Evolutionary conservation across 78 protist genomes (phyloP), one percentile per base, ranked within the genome.

Genomic region (Dictyostelium purpureum): DNA sequence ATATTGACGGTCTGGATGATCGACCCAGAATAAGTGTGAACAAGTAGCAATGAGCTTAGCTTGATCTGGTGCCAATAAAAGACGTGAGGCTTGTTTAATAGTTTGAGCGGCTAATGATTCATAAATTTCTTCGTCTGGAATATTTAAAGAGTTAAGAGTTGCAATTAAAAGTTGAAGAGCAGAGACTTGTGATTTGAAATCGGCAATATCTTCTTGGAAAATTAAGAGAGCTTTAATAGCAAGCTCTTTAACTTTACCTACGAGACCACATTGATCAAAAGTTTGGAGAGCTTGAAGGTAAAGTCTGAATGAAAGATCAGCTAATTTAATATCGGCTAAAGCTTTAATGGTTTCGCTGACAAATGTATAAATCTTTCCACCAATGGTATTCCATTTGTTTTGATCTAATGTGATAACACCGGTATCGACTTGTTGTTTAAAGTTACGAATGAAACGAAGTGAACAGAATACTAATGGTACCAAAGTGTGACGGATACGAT

Each of bases 121-220:
- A 93, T 93, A 97, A 89, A 73, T 74, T 49, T 98, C 99, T 9
- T 82, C 94, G 42, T 33, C 87, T 52, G 97, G 88, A 40, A 59
- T 0, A 2, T 19, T 1, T 21, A 87, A n/a, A 19, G 49, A 19
- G 54, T 83, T 73, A 51, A 98, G 93, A 5, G 98, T 83, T 24
- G 94, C 77, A 65, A 95, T 85, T 42, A 96, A 52, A 35, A 93
- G 43, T 16, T 70, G 26, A 56, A 98, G 40, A 6, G 97, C 96
- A 5, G n/a, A 47, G 18, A 73, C 26, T 80, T 97, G 98, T 9
- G 83, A 82, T 78, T 76, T 76, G 57, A 94, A 77, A 57, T 96
- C 99, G 6, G 94, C 47, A 52, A 97, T 76, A 37, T 95, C 97
- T 42, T 98, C 99, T 87, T 99, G 99, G 95, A 93, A 98, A 59